Evolutionary conservation across 202 grass and related monocot species (phyloP).

Genomic region (Miscanthus sacchariflorus): DNA sequence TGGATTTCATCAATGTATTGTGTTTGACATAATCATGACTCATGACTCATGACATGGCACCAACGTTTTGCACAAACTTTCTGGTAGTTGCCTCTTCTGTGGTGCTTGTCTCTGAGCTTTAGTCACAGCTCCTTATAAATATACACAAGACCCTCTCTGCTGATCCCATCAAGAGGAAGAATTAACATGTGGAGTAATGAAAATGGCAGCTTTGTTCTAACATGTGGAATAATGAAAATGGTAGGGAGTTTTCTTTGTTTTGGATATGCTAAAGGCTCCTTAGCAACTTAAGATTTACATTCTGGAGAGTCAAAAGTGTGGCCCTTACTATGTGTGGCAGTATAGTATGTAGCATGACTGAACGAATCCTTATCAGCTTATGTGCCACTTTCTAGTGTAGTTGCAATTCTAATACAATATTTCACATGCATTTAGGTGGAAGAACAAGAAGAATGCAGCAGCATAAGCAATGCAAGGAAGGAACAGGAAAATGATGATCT

Average conservation of each 20-base stretch:
- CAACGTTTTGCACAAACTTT: not conserved
- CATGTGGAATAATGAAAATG: constrained; percentile 15
- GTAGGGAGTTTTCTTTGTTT: not conserved
- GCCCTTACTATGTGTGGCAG: not conserved
- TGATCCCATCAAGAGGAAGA: not conserved
- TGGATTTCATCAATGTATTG: constrained; percentile 15
- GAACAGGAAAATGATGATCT: constrained; percentile 55
- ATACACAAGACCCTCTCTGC: not conserved
- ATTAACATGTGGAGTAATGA: not conserved
- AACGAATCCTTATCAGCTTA: not conserved
- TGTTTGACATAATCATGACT: constrained; percentile 9
- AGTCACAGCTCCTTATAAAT: not conserved
- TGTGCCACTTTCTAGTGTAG: not conserved
- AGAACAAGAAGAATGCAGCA: constrained; percentile 61
- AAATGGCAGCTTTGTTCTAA: not conserved
- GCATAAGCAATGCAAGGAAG: constrained; percentile 46
- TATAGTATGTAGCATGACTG: not conserved
- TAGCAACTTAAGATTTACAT: not conserved
- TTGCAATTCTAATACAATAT: constrained; percentile 13
- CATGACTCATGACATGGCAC: not conserved
- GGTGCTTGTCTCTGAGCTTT: not conserved
- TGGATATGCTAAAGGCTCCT: not conserved
- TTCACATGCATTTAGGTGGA: constrained; percentile 56
- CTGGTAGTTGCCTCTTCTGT: constrained; percentile 9
- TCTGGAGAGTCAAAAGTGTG: not conserved